Evolutionary conservation across 2,329 filamentous ascomycete genomes (phyloP).

Genomic region (Alternaria gaisen): DNA sequence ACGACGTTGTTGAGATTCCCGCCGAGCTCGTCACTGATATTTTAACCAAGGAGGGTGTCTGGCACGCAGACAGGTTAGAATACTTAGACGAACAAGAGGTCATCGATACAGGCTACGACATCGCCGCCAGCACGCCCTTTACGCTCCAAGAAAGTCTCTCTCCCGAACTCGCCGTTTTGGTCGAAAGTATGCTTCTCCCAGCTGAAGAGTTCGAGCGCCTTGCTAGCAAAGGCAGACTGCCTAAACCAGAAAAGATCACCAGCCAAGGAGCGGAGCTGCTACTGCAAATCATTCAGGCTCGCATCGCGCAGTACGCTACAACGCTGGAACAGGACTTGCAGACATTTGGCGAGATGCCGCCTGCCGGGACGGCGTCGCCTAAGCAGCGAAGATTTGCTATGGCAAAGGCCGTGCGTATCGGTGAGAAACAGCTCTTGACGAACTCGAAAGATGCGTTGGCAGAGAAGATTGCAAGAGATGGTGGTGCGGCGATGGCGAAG

Average conservation of each 20-base stretch:
- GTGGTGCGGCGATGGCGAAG: constrained; percentile 26
- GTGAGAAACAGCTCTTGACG: constrained; percentile 74
- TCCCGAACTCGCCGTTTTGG: constrained; percentile 54
- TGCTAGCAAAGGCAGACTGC: constrained; percentile 54
- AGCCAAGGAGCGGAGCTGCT: constrained; percentile 53
- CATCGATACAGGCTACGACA: constrained; percentile 77
- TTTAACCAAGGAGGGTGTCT: constrained; percentile 20
- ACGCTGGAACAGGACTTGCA: constrained; percentile 63
- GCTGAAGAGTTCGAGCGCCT: constrained; percentile 53
- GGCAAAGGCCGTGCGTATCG: constrained; percentile 73
- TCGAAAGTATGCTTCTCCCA: constrained; percentile 57
- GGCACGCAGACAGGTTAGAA: constrained; percentile 47
- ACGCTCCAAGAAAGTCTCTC: constrained; percentile 49
- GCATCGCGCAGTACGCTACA: constrained; percentile 62
- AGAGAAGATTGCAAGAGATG: constrained; percentile 43
- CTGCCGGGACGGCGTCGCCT: constrained; percentile 4
- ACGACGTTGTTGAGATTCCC: constrained; percentile 84
- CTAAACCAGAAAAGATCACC: constrained; percentile 54
- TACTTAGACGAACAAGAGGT: constrained; percentile 71
- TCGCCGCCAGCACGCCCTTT: constrained; percentile 46
- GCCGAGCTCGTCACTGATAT: constrained; percentile 62
- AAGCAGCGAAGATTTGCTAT: constrained; percentile 56
- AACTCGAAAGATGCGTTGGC: constrained; percentile 57
- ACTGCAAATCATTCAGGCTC: constrained; percentile 49
- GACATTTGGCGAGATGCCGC: constrained; percentile 53